phyloP scores from a whole-genome alignment of 1,284 basidiomycete genomes.

The Schizophyllum commune region DNA sequence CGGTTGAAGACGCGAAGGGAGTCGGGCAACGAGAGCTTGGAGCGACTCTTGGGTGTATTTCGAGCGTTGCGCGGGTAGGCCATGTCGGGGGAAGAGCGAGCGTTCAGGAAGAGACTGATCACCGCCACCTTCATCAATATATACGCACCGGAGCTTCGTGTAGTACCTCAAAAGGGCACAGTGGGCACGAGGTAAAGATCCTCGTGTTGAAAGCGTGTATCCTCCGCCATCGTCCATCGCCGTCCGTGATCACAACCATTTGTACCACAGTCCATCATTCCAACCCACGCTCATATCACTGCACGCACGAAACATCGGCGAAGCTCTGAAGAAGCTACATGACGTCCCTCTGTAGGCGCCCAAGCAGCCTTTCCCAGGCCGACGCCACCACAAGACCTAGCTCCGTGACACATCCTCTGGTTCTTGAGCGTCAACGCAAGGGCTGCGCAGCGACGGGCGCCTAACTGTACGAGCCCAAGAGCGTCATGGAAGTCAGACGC shows the following conservation, averaged over 20 bases:
- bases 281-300: not conserved
- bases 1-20: not conserved
- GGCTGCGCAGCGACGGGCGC: not conserved
- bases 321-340: not conserved
- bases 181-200: not conserved
- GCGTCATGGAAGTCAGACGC: not conserved
- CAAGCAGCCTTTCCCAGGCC: not conserved
- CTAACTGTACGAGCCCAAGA: too few species aligned
- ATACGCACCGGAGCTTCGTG: not conserved
- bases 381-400: not conserved
- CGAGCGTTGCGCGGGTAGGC: not conserved
- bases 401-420: too few species aligned
- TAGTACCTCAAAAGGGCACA: not conserved
- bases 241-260: not conserved
- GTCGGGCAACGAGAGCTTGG: not conserved
- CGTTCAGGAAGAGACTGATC: not conserved
- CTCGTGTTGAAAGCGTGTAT: not conserved
- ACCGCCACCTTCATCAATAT: not conserved
- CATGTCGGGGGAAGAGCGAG: not conserved
- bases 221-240: not conserved
- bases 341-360: not conserved
- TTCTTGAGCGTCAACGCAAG: not conserved
- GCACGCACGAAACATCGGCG: not conserved
- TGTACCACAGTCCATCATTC: not conserved
- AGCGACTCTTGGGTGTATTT: not conserved